Percentiles rank a stretch among this genome's conserved stretches.
Conservation (phyloP, 139 green algal genomes). For the Auxenochlorella protothecoides region DNA sequence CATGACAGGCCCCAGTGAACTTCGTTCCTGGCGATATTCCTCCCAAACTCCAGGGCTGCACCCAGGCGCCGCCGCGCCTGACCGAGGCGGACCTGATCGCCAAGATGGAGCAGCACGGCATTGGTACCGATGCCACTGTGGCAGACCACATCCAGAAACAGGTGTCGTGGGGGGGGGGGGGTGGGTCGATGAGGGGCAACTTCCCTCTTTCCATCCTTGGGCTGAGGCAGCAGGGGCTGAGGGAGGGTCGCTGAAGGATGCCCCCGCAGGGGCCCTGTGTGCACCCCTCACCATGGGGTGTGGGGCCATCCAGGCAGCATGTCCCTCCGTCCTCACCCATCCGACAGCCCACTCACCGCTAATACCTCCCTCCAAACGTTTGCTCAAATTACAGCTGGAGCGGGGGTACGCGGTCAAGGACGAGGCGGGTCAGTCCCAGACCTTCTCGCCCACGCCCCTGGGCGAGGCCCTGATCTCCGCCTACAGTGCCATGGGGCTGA, state of each 20-base stretch:
- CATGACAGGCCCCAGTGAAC: no score
- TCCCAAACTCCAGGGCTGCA: conserved; percentile 46
- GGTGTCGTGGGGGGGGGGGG: conserved; percentile 24
- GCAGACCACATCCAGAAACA: conserved; percentile 73
- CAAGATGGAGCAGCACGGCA: conserved; percentile 88
- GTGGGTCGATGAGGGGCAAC: no score
- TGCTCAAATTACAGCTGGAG: conserved; percentile 6
- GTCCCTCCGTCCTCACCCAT: no score
- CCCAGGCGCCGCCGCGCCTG: conserved; percentile 67
- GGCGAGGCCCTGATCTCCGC: conserved; percentile 73
- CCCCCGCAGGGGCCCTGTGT: no score
- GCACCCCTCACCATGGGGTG: no score
- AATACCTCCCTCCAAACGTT: no score
- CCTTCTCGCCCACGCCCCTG: conserved; percentile 68
- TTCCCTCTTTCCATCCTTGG: no score
- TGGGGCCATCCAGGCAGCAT: no score
- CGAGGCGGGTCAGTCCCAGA: conserved; percentile 19
- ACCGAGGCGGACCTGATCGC: conserved; percentile 83
- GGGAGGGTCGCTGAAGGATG: no score
- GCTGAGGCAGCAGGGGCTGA: no score
- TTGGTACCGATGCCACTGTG: conserved; percentile 95
- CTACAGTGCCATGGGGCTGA: conserved; percentile 74
- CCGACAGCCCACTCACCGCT: no score
- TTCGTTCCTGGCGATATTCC: no score
- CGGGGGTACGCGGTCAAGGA: conserved; percentile 77